phyloP scores from a whole-genome alignment of 108 stramenopile genomes.

The Skeletonema marinoi region DNA sequence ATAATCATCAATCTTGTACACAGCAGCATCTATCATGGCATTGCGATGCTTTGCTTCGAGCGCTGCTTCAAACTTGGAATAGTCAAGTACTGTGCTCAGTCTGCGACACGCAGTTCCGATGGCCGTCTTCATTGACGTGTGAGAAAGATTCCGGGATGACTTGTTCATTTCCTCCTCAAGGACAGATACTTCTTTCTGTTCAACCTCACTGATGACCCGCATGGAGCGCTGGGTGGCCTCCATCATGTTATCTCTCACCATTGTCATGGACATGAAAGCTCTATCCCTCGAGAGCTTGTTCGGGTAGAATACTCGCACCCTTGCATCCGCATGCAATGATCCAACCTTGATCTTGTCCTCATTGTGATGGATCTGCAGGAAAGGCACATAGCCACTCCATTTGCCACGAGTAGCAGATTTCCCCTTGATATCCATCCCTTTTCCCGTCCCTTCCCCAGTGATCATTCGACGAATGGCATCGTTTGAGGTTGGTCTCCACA shows the following conservation, averaged over 20 bases:
- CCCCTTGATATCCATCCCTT: slow-evolving; percentile 22
- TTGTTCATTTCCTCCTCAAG: not conserved
- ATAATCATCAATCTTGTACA: no score
- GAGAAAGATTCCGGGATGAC: not conserved
- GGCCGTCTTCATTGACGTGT: not conserved
- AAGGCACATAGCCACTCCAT: slow-evolving; percentile 10
- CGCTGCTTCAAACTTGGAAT: no score
- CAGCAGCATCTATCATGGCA: no score
- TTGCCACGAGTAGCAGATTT: slow-evolving; percentile 14
- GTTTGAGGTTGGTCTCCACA: slow-evolving; percentile 15
- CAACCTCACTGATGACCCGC: not conserved
- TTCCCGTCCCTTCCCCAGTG: slow-evolving; percentile 6
- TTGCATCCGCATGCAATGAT: not conserved
- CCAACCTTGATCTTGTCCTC: not conserved
- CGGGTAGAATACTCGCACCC: slow-evolving; percentile 11
- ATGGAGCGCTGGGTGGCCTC: not conserved
- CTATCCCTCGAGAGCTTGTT: not conserved
- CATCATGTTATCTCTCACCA: not conserved
- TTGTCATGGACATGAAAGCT: slow-evolving; percentile 1
- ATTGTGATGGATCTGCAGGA: slow-evolving; percentile 12
- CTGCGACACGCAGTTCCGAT: no score
- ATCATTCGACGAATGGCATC: slow-evolving; percentile 14
- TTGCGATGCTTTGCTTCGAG: no score
- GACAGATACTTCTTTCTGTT: not conserved
- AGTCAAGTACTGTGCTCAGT: no score